Conservation (phyloP, 495 filamentous ascomycete genomes). For the Penicillium samsonianum region DNA sequence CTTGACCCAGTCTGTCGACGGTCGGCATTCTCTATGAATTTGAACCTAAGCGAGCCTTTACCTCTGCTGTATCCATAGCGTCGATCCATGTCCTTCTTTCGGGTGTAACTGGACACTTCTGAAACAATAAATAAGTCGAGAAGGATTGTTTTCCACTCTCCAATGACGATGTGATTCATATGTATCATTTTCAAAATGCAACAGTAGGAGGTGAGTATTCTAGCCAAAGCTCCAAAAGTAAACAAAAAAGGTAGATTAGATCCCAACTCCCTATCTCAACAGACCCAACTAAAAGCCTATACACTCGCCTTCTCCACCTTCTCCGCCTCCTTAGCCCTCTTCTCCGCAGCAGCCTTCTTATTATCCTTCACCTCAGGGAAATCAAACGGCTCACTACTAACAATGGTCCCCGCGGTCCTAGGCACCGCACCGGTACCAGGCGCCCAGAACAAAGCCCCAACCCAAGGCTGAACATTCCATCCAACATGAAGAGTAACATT, state of each 20-base stretch:
- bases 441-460: conserved; percentile 83
- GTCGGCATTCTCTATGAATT: background rate
- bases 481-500: conserved; percentile 79
- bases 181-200: conserved; percentile 2
- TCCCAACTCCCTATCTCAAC: background rate
- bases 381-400: conserved; percentile 65
- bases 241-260: background rate
- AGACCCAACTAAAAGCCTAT: background rate
- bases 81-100: background rate
- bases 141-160: background rate
- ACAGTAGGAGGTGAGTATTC: background rate
- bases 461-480: conserved; percentile 98
- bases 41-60: background rate
- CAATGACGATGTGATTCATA: background rate
- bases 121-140: background rate
- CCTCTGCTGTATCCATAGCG: conserved; percentile 4
- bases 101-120: background rate
- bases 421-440: conserved; percentile 51
- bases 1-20: too few relatives aligned
- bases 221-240: background rate
- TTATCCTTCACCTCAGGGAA: conserved; percentile 70
- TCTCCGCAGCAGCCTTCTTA: conserved; percentile 28
- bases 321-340: conserved; percentile 15
- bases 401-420: conserved; percentile 63
- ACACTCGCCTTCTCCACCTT: conserved; percentile 10